Base-by-base conservation (phyloP, 1,139 yeast species). In the Schwanniomyces etchellsii region DNA sequence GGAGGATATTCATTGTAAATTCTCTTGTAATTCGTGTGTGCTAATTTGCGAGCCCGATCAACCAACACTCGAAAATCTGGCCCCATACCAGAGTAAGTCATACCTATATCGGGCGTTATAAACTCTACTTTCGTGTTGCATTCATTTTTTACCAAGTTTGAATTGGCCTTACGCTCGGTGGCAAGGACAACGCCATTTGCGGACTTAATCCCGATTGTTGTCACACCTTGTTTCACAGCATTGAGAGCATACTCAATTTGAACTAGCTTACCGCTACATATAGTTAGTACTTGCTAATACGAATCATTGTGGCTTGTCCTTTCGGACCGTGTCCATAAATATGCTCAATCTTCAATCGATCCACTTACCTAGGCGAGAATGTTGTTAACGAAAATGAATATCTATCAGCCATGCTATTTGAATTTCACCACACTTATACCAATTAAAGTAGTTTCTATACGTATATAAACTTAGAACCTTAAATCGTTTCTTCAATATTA, bases 81-180 rank as follows among this genome's bases (percentile, higher is more conserved):
- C 10, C 98, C 98, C 97, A 93, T 89, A 17, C 99, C 99, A 12
- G 96, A 76, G 61, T 93, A 93, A 4, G 95, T 88, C 75, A 91
- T 86, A 36, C 97, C 98, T 43, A 91, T 85, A 52, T 91, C 88
- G 24, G 98, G 98, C 2, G 98, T 88, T 47, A 93, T 76, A 36
- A 77, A 64, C 33, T 86, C 82, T 25, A 93, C 81, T 54, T 93
- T 93, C 33, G 81, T 72, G 38, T 83, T 70, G 33, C 88, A 74
- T 33, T 83, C 95, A 20, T 75, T 64, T 45, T 85, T 79, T 39
- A 88, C 73, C 42, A 93, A 72, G 15, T 82, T 69, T 6, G 96
- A 86, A 32, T 81, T 74, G 28, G 91, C 74, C 55, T 89, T 91
- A 64, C 91, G 83, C 56, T 91, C 98, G 2, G 99, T 91, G 43